A percentile compares a stretch with the other conserved stretches of the same genome.
Conservation (phyloP, 73 alveolate genomes). For the Stentor coeruleus region DNA sequence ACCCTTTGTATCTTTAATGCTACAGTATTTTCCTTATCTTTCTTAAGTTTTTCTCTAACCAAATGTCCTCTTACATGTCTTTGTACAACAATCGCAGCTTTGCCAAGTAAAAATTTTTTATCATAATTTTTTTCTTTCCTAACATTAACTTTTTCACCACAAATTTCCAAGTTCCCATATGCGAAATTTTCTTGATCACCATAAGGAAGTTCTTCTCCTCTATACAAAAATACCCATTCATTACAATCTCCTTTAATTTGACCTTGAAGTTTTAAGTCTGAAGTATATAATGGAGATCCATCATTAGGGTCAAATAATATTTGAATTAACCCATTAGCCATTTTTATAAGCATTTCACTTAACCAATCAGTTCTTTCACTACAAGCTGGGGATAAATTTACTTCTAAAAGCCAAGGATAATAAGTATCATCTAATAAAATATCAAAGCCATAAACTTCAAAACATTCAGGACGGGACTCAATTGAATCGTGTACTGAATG, state of each 20-base stretch:
- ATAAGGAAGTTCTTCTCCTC: slow-evolving; percentile 7
- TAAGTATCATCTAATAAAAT: slow-evolving; percentile 69
- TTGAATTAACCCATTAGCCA: slow-evolving; percentile 61
- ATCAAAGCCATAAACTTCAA: slow-evolving; percentile 93
- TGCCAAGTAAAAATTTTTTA: slow-evolving; percentile 22
- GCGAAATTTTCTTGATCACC: slow-evolving; percentile 27
- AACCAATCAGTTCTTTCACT: slow-evolving; percentile 72
- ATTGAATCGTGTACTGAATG: slow-evolving; percentile 48
- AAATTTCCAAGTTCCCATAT: slow-evolving; percentile 33
- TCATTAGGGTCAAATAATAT: slow-evolving; percentile 42
- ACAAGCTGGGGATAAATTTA: slow-evolving; percentile 75
- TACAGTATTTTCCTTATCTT: neutral
- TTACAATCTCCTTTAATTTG: slow-evolving; percentile 32
- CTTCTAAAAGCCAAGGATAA: slow-evolving; percentile 78
- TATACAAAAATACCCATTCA: slow-evolving; percentile 11
- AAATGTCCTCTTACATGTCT: slow-evolving; percentile 29
- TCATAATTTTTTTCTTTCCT: slow-evolving; percentile 52
- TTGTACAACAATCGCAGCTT: slow-evolving; percentile 36
- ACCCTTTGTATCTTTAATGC: slow-evolving; percentile 32
- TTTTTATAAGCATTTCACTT: slow-evolving; percentile 63
- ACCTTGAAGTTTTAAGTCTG: slow-evolving; percentile 9
- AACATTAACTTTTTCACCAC: slow-evolving; percentile 49
- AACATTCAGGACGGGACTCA: slow-evolving; percentile 68
- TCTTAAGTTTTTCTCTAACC: slow-evolving; percentile 1
- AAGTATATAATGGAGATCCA: slow-evolving; percentile 25